Base-by-base conservation (phyloP, 805 yeast genomes). In the Ogataea sp. region DNA sequence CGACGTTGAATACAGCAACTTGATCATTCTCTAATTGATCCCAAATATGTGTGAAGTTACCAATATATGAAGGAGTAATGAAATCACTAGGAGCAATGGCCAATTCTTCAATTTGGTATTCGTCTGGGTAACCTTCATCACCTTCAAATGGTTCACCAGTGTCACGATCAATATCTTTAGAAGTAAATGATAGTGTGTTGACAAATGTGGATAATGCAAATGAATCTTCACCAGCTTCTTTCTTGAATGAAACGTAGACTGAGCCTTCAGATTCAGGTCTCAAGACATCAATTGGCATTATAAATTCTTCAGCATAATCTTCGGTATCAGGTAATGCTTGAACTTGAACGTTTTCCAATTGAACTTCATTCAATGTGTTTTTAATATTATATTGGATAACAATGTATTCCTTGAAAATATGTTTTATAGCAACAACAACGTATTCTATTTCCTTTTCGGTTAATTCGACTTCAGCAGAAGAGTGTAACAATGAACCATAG, bases 391-490 rank as follows among this genome's bases (percentile, higher is more conserved):
- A 90, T 66, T 90, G 96, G 47, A 88, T 62, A 25, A 80, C 77
- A 45, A 90, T 76, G 52, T 83, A 80, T 14, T 75, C 67, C 44
- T 76, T 77, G 62, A 84, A 93, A 40, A 89, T 64, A 58, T 89
- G 97, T 61, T 86, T 89, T 41, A 85, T 69, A 27, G 83, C 89
- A 38, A 72, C 73, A 43, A 93, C 95, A 33, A 87, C 89, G 59
- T 88, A 87, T 64, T 93, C 98, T 44, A 94, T 87, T 59, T 89
- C 97, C 43, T 75, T 71, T 59, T 93, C 98, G 18, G 97, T 89
- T 53, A 90, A 75, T 48, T 81, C 77, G 40, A 76, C 67, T 27
- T 68, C 60, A 28, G 64, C 56, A 2, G 95, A 79, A 8, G 89
- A 75, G 62, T 83, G 87, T 44, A 88, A 67, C 45, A 88, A 69